phyloP scores from a whole-genome alignment of 495 filamentous ascomycete species.

The Hyaloscypha bicolor region DNA sequence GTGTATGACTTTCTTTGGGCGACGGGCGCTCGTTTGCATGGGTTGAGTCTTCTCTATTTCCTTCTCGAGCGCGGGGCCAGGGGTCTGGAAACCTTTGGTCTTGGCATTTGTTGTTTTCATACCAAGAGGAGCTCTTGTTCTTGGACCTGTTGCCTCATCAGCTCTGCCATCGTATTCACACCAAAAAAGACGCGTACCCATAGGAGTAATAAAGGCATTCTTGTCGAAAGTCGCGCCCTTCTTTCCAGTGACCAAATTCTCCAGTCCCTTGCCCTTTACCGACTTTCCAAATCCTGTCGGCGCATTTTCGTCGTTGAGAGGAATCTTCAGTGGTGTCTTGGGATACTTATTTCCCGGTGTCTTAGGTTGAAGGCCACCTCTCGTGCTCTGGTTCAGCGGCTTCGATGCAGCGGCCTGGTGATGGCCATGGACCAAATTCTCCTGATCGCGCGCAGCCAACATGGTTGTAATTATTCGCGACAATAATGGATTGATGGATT shows the following conservation, averaged over 20 bases:
- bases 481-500: slow-evolving; percentile 21
- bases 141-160: slow-evolving; percentile 51
- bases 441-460: slow-evolving; percentile 85
- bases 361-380: slow-evolving; percentile 63
- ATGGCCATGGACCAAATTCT: slow-evolving; percentile 77
- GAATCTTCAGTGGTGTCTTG: slow-evolving; percentile 83
- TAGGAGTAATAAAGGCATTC: slow-evolving; percentile 78
- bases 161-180: slow-evolving; percentile 5
- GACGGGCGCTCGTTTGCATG: slow-evolving; percentile 38
- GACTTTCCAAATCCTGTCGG: slow-evolving; percentile 67
- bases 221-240: slow-evolving; percentile 55
- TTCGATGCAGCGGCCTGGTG: slow-evolving; percentile 79
- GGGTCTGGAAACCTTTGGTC: slow-evolving; percentile 65
- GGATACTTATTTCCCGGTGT: slow-evolving; percentile 75
- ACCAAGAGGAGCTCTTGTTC: slow-evolving; percentile 79
- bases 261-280: slow-evolving; percentile 62
- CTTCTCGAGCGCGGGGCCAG: slow-evolving; percentile 31
- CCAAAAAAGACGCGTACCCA: slow-evolving; percentile 55
- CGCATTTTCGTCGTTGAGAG: slow-evolving; percentile 86
- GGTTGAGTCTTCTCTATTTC: slow-evolving; percentile 47
- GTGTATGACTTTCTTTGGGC: slow-evolving; percentile 42
- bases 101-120: slow-evolving; percentile 97
- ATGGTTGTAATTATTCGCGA: slow-evolving; percentile 49
- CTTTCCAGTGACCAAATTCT: slow-evolving; percentile 65
- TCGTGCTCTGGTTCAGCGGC: slow-evolving; percentile 69